Percentiles rank a stretch among this genome's conserved stretches.
These are phyloP conservation scores for Rhododendron griersonianum DNA, from an alignment of 148 eudicot species.

Conservation along the genomic window DNA sequence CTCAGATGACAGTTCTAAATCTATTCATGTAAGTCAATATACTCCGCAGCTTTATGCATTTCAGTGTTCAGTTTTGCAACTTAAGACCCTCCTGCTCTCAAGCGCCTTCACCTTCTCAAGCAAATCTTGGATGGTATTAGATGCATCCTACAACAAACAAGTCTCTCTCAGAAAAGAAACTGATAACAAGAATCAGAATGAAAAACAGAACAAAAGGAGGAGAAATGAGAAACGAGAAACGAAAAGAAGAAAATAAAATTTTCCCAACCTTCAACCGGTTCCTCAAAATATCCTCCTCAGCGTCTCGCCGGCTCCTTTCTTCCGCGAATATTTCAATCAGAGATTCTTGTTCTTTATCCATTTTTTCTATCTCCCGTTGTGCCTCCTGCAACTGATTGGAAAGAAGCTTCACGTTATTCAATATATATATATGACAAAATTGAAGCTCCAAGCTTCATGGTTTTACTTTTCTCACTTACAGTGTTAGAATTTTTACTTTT, in stretches of 20 bases:
- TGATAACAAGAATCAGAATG: not conserved
- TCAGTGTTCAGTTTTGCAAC: slow-evolving; percentile 19
- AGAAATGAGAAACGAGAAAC: not conserved
- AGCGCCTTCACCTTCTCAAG: slow-evolving; percentile 40
- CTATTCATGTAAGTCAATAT: not conserved
- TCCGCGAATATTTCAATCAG: slow-evolving; percentile 54
- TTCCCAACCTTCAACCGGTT: slow-evolving; percentile 46
- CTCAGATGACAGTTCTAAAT: not conserved
- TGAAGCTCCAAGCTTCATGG: not conserved
- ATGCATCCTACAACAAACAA: slow-evolving; percentile 48
- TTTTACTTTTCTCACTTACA: not conserved
- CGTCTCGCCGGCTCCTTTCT: slow-evolving; percentile 64
- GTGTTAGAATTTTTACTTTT: not conserved
- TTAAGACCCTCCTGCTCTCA: slow-evolving; percentile 22
- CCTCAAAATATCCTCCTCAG: slow-evolving; percentile 58
- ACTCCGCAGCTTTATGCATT: not conserved
- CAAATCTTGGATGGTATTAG: slow-evolving; percentile 55
- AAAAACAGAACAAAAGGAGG: not conserved
- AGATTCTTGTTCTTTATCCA: slow-evolving; percentile 68
- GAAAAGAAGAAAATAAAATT: not conserved
- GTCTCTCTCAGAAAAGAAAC: not conserved
- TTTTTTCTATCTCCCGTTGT: slow-evolving; percentile 29
- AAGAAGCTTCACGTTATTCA: not conserved
- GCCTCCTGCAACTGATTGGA: slow-evolving; percentile 46
- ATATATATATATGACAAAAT: not conserved